A percentile compares a stretch with the other conserved stretches of the same genome.
Evolutionary conservation across 768 basidiomycete species (phyloP).

Genomic region (Tylopilus rubrobrunneus): DNA sequence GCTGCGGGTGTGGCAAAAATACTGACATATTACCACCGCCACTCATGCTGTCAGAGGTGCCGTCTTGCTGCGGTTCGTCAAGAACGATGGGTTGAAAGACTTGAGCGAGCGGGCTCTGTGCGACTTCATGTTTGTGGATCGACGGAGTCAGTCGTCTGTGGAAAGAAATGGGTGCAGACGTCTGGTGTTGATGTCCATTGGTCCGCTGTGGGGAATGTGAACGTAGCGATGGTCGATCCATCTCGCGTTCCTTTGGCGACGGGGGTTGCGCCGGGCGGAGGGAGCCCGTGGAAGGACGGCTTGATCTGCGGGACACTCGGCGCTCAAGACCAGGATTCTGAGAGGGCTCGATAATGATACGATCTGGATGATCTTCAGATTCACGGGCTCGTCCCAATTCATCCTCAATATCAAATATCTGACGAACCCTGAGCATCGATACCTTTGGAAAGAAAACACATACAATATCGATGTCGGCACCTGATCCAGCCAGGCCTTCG

Average conservation of each 20-base stretch:
- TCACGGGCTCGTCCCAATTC: constrained; percentile 30
- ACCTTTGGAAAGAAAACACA: constrained; percentile 13
- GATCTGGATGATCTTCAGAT: constrained; percentile 8
- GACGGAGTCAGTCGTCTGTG: constrained; percentile 23
- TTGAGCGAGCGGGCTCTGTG: constrained; percentile 62
- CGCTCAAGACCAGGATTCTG: constrained; percentile 18
- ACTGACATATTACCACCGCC: constrained; percentile 2
- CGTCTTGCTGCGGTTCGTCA: constrained; percentile 40
- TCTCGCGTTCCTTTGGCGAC: constrained; percentile 20
- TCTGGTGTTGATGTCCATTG: constrained; percentile 10
- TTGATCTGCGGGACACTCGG: constrained; percentile 32
- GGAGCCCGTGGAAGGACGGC: constrained; percentile 29
- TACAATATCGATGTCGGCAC: constrained; percentile 72
- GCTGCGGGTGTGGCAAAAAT: constrained; percentile 8
- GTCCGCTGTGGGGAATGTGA: constrained; percentile 9
- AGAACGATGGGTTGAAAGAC: constrained; percentile 65
- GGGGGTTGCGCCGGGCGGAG: constrained; percentile 17
- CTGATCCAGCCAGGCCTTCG: constrained; percentile 72
- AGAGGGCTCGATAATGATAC: constrained; percentile 12
- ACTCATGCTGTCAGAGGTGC: constrained; percentile 16
- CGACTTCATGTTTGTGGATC: constrained; percentile 18
- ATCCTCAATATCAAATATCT: constrained; percentile 82
- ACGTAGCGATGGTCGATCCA: constrained; percentile 1
- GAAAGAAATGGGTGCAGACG: constrained; percentile 11
- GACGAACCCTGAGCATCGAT: not conserved